A percentile compares a stretch with the other conserved stretches of the same genome.
phyloP scores from a whole-genome alignment of 805 yeast species.

The Wilhelminamyces savonicus region DNA sequence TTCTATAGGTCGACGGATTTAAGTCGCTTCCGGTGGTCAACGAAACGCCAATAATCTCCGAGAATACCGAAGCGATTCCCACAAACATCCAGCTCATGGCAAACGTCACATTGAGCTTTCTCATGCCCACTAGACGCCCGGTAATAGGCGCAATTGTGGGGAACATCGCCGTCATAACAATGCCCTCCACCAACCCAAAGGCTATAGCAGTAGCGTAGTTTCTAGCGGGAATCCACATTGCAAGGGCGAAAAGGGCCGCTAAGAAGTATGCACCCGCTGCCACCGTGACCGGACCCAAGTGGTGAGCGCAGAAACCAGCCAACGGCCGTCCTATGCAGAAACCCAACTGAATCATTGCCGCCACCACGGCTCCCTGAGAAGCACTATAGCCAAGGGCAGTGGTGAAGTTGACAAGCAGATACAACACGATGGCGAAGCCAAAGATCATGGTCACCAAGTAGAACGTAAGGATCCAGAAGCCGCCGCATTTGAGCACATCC shows the following conservation, averaged over 20 bases:
- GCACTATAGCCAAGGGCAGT: constrained; percentile 52
- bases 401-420: constrained; percentile 55
- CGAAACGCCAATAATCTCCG: constrained; percentile 56
- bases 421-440: constrained; percentile 56
- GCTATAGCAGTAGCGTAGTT: constrained; percentile 50
- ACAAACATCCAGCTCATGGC: constrained; percentile 49
- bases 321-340: constrained; percentile 50
- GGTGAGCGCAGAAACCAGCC: constrained; percentile 47
- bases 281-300: constrained; percentile 45
- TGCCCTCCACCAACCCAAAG: constrained; percentile 49
- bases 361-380: constrained; percentile 49
- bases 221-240: constrained; percentile 28
- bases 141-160: constrained; percentile 47
- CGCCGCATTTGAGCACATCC: constrained; percentile 29
- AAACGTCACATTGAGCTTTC: constrained; percentile 42
- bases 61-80: constrained; percentile 44
- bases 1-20: constrained; percentile 41
- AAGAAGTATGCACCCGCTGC: constrained; percentile 18
- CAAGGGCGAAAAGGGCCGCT: constrained; percentile 23
- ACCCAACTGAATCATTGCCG: constrained; percentile 58
- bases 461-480: constrained; percentile 35
- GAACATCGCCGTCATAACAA: constrained; percentile 57
- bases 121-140: constrained; percentile 49
- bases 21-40: constrained; percentile 33
- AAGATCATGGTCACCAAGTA: constrained; percentile 45